Percentiles rank a stretch among this genome's conserved stretches.
Conservation (phyloP, 805 yeast species). For the Wickerhamomyces bovis region DNA sequence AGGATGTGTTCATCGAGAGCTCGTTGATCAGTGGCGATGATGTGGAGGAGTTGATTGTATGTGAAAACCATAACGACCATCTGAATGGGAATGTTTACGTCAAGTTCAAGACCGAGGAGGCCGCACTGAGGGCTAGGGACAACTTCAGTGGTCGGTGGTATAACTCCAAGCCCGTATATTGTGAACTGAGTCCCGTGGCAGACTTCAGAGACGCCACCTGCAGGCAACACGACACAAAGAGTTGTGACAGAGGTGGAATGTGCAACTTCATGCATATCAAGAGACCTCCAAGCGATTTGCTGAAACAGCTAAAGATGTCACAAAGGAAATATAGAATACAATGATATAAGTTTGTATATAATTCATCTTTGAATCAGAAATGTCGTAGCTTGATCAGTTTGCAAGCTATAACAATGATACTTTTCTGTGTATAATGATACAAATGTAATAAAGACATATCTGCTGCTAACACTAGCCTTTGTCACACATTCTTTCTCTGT, state of each 20-base stretch:
- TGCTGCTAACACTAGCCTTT: too few species aligned
- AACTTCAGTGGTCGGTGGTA: slow-evolving; percentile 78
- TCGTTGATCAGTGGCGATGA: slow-evolving; percentile 35
- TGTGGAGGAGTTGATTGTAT: slow-evolving; percentile 60
- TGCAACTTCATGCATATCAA: slow-evolving; percentile 86
- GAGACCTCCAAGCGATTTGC: slow-evolving; percentile 42
- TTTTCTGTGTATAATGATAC: too few species aligned
- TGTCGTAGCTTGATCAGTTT: too few species aligned
- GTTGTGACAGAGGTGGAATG: slow-evolving; percentile 72
- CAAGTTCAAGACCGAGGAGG: slow-evolving; percentile 45
- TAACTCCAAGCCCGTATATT: slow-evolving; percentile 67
- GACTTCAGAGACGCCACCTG: slow-evolving; percentile 71
- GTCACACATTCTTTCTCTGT: too few species aligned
- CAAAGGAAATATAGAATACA: slow-evolving; percentile 26
- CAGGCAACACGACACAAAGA: slow-evolving; percentile 54
- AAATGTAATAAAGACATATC: too few species aligned
- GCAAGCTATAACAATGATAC: too few species aligned
- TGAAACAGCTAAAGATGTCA: slow-evolving; percentile 35
- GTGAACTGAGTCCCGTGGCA: slow-evolving; percentile 72
- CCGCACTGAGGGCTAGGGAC: slow-evolving; percentile 56
- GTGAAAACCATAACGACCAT: slow-evolving; percentile 80
- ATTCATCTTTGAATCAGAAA: too few species aligned
- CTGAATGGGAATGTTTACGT: slow-evolving; percentile 83
- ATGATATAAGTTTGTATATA: neutral
- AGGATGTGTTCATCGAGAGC: slow-evolving; percentile 65